Evolutionary conservation across 2,329 filamentous ascomycete genomes (phyloP).

Genomic region (Sphaerulina vaccinii): DNA sequence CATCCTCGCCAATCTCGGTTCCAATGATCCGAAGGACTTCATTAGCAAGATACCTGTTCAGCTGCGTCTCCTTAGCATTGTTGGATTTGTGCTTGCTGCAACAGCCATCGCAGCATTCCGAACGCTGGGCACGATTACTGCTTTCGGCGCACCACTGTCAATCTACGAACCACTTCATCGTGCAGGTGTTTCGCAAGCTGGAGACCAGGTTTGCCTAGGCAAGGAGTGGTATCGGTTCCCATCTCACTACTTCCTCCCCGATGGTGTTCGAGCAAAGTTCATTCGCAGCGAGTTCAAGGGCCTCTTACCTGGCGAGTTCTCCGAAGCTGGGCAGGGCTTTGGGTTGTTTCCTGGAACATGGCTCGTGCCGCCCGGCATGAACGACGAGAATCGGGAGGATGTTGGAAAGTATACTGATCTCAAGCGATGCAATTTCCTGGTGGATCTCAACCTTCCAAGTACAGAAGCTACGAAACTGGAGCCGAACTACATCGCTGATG

Average conservation of each 20-base stretch:
- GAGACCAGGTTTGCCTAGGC: slow-evolving; percentile 78
- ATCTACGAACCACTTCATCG: slow-evolving; percentile 67
- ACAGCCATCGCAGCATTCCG: slow-evolving; percentile 67
- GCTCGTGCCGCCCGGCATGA: slow-evolving; percentile 79
- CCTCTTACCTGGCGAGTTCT: slow-evolving; percentile 85
- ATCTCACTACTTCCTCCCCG: slow-evolving; percentile 84
- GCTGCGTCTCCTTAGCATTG: slow-evolving; percentile 67
- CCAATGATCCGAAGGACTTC: slow-evolving; percentile 60
- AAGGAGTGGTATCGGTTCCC: slow-evolving; percentile 99
- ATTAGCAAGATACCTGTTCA: slow-evolving; percentile 71
- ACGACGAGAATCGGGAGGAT: slow-evolving; percentile 87
- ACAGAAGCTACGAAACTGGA: slow-evolving; percentile 64
- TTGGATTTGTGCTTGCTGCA: slow-evolving; percentile 49
- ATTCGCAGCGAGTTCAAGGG: slow-evolving; percentile 87
- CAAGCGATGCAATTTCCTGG: slow-evolving; percentile 73
- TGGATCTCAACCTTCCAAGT: slow-evolving; percentile 78
- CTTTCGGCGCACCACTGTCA: slow-evolving; percentile 76
- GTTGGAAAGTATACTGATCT: slow-evolving; percentile 79
- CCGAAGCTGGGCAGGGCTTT: slow-evolving; percentile 63
- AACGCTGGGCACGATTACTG: slow-evolving; percentile 72
- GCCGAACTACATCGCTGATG: slow-evolving; percentile 74
- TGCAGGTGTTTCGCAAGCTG: slow-evolving; percentile 54
- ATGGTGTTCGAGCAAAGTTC: slow-evolving; percentile 82
- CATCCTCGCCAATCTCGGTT: slow-evolving; percentile 71
- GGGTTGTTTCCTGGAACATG: slow-evolving; percentile 82